Evolutionary conservation across 345 rosid species (phyloP).

Genomic region (Gossypium anomalum): DNA sequence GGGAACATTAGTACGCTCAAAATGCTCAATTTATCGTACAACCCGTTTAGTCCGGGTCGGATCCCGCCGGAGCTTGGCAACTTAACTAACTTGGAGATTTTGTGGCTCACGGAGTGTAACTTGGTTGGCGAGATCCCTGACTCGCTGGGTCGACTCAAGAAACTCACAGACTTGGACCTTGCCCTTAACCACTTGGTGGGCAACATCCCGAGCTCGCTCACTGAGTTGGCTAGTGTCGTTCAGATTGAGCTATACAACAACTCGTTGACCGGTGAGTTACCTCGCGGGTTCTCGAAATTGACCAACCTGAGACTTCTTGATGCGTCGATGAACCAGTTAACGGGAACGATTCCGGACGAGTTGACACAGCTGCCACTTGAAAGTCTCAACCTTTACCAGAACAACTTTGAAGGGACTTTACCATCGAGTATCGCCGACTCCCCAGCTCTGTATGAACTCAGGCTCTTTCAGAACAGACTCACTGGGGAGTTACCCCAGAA

Average conservation of each 20-base stretch:
- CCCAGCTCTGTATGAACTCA: conserved; percentile 68
- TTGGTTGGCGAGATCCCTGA: conserved; percentile 78
- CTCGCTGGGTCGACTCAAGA: conserved; percentile 65
- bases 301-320: conserved; percentile 64
- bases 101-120: conserved; percentile 90
- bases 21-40: conserved; percentile 84
- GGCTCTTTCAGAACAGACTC: conserved; percentile 62
- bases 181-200: conserved; percentile 68
- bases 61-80: conserved; percentile 91
- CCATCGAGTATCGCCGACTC: conserved; percentile 62
- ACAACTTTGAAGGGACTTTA: conserved; percentile 55
- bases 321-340: conserved; percentile 78
- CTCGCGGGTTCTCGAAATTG: conserved; percentile 56
- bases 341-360: conserved; percentile 73
- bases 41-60: conserved; percentile 69
- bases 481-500: conserved; percentile 61
- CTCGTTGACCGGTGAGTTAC: conserved; percentile 71
- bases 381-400: conserved; percentile 92
- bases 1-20: conserved; percentile 64
- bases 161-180: conserved; percentile 76
- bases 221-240: conserved; percentile 50
- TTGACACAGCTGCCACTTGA: conserved; percentile 62
- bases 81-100: conserved; percentile 64
- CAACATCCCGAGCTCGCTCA: conserved; percentile 59
- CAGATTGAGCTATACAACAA: conserved; percentile 97